phyloP scores from a whole-genome alignment of 768 basidiomycete genomes.

The Auriculariales sp. region DNA sequence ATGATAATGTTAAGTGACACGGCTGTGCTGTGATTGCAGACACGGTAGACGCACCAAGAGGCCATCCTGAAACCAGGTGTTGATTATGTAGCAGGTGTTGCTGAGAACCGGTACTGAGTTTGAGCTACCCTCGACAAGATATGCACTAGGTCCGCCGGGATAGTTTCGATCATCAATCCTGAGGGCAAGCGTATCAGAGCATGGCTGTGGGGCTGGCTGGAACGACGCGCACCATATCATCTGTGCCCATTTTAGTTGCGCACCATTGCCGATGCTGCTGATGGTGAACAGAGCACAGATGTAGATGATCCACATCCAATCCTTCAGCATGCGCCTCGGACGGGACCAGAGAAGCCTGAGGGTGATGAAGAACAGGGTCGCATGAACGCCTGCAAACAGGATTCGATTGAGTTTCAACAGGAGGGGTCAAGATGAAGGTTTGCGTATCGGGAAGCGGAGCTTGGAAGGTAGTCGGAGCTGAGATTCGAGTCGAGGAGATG shows the following conservation, averaged over 20 bases:
- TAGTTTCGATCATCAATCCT: conserved; percentile 17
- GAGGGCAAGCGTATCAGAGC: too few species aligned
- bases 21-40: not conserved
- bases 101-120: conserved; percentile 14
- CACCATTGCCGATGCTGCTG: not conserved
- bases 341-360: not conserved
- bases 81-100: conserved; percentile 15
- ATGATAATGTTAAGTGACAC: not conserved
- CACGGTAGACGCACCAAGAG: not conserved
- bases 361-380: not conserved
- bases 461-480: too few species aligned
- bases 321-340: not conserved
- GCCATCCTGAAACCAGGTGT: conserved; percentile 11
- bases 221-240: too few species aligned
- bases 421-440: too few species aligned
- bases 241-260: not conserved
- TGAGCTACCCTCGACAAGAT: conserved; percentile 8
- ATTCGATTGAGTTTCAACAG: too few species aligned
- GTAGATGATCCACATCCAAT: not conserved
- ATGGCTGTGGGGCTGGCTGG: too few species aligned
- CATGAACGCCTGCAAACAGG: not conserved
- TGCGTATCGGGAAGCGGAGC: too few species aligned
- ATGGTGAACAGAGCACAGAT: not conserved
- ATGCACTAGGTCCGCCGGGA: conserved; percentile 20
- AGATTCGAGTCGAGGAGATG: too few species aligned